Evolutionary conservation across 495 filamentous ascomycete genomes (phyloP), one percentile per base, ranked within the genome.

Genomic region (Saxispiralis lemnorum): DNA sequence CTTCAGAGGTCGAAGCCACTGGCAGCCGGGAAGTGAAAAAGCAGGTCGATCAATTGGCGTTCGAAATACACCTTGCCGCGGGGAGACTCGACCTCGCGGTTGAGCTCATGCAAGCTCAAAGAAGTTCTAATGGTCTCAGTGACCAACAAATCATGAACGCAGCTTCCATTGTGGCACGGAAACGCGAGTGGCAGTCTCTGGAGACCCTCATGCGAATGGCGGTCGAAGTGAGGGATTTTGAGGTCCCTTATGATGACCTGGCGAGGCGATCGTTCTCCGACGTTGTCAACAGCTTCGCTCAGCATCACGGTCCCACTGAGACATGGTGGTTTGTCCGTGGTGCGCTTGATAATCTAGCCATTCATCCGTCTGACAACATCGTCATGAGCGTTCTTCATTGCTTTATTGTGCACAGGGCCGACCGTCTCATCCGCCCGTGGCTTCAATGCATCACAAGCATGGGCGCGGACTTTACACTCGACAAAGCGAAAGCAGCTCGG

Each of bases 391-490:
- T 52, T 24, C 31, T 55, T 20, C 12, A 43, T 16, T 38, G 19
- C n/a, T 52, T 52, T 43, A 20, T 52, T 11, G 6, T n/a, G n/a
- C 13, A 42, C 7, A n/a, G 44, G 11, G n/a, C 18, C 2, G 13
- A 44, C 7, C 9, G 38, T 31, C 39, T 49, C 13, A 49, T 52
- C 4, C 40, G 40, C 7, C 28, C 41, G 17, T 55, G 49, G 49
- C 18, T 52, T 24, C 21, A 19, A 10, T 37, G 40, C 30, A n/a
- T 49, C 6, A 37, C 18, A 12, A 21, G 20, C 30, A 3, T 44
- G 1, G 49, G 49, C 7, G 2, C 16, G 17, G 2, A 35, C 7
- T 35, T 48, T 45, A n/a, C 4, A 13, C n/a, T 52, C 2, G 31
- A 40, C 19, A 35, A 30, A 4, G 1, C 13, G n/a, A 12, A 41